Percentiles rank a stretch among this genome's conserved stretches.
These are phyloP conservation scores for Leccinum subgranulosum DNA, from an alignment of 768 basidiomycete species.

Conservation along the genomic window DNA sequence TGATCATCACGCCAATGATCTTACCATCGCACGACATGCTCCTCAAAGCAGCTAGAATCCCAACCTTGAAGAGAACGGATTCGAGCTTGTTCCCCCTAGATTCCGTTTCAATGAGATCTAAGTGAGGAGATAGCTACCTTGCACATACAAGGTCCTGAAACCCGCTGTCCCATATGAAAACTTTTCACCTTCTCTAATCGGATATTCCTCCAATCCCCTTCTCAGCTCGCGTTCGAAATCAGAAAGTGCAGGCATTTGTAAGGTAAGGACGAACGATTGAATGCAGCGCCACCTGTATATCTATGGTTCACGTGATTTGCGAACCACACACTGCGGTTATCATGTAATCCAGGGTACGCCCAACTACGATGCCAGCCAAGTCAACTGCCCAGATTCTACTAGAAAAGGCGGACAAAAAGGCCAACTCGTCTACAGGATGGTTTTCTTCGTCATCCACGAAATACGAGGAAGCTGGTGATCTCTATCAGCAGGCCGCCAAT, in stretches of 20 bases:
- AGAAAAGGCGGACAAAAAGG: slow-evolving; percentile 93
- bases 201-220: slow-evolving; percentile 56
- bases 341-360: not conserved
- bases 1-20: slow-evolving; percentile 97
- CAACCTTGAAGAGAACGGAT: slow-evolving; percentile 92
- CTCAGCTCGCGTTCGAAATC: slow-evolving; percentile 42
- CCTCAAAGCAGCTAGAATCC: slow-evolving; percentile 82
- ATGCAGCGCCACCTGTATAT: not conserved
- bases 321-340: not conserved
- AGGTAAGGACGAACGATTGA: not conserved
- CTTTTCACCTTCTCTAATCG: slow-evolving; percentile 62
- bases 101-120: slow-evolving; percentile 8
- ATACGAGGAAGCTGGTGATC: slow-evolving; percentile 93
- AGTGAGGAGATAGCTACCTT: slow-evolving; percentile 2
- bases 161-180: slow-evolving; percentile 95
- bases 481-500: slow-evolving; percentile 94
- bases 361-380: slow-evolving; percentile 60
- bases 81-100: slow-evolving; percentile 69
- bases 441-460: slow-evolving; percentile 82
- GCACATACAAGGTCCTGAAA: slow-evolving; percentile 82
- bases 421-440: slow-evolving; percentile 79
- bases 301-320: slow-evolving; percentile 16
- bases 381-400: slow-evolving; percentile 73
- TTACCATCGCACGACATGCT: slow-evolving; percentile 91
- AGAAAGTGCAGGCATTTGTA: slow-evolving; percentile 34